Percentiles rank a stretch among this genome's conserved stretches.
Evolutionary conservation across 2,329 filamentous ascomycete genomes (phyloP).

Genomic region (Monosporascus ibericus): DNA sequence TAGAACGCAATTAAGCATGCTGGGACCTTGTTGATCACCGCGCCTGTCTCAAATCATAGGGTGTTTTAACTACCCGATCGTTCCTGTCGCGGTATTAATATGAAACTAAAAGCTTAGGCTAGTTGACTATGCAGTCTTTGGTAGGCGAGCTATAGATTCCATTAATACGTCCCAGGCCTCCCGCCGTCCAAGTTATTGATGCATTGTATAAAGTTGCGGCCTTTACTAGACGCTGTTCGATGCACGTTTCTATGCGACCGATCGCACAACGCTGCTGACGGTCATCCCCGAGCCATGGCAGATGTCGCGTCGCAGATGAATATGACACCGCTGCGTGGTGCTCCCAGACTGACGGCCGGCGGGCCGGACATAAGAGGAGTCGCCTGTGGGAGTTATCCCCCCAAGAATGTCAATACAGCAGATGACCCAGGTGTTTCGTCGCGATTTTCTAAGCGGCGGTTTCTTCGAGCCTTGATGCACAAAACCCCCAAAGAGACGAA

Average conservation of each 20-base stretch:
- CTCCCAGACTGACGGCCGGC: background rate
- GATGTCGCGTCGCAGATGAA: background rate
- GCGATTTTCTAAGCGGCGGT: background rate
- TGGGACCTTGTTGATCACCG: background rate
- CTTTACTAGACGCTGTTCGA: background rate
- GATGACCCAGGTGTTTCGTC: background rate
- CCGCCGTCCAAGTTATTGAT: slow-evolving; percentile 1
- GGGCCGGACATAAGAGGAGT: background rate
- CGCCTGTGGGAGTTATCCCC: background rate
- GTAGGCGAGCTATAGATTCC: background rate
- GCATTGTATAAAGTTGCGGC: slow-evolving; percentile 1
- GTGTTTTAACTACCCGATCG: background rate
- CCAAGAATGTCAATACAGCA: background rate
- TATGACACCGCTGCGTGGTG: background rate
- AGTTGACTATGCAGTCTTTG: background rate
- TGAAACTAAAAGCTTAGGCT: background rate
- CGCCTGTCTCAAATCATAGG: background rate
- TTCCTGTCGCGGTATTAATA: background rate
- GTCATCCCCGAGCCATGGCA: background rate
- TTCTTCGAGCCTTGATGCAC: background rate
- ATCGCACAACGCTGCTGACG: background rate
- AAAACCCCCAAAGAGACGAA: background rate
- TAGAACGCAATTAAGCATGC: background rate
- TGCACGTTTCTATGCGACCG: background rate
- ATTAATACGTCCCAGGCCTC: no score